Evolutionary conservation across 139 green algal genomes (phyloP).

Genomic region (Coelastrella sp.): DNA sequence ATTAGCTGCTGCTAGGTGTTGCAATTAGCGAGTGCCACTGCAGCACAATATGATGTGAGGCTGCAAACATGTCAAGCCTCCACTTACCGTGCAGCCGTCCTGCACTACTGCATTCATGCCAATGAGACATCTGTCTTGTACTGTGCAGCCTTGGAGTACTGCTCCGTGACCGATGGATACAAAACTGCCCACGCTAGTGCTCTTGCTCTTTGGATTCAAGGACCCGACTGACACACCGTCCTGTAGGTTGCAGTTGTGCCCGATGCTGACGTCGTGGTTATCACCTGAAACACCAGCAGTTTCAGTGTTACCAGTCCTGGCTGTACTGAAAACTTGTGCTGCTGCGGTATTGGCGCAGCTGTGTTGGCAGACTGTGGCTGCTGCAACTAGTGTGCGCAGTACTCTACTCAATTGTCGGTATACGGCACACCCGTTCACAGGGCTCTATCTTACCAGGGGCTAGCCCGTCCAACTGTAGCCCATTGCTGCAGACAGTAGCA

Average conservation of each 20-base stretch:
- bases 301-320: not conserved
- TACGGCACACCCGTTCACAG: no score
- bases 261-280: constrained; percentile 86
- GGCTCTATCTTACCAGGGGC: no score
- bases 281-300: constrained; percentile 80
- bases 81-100: constrained; percentile 75
- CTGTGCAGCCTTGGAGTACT: constrained; percentile 88
- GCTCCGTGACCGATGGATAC: constrained; percentile 93
- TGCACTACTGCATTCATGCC: constrained; percentile 95
- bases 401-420: no score
- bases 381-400: no score
- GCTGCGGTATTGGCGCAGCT: not conserved
- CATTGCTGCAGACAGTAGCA: no score
- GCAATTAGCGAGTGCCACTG: not conserved
- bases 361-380: not conserved
- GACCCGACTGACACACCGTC: constrained; percentile 88
- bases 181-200: constrained; percentile 86
- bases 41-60: not conserved
- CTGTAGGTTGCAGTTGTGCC: constrained; percentile 94
- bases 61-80: not conserved
- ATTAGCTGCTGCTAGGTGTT: no score
- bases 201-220: not conserved
- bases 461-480: no score
- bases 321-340: not conserved
- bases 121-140: constrained; percentile 92